Conservation (phyloP, 1,284 basidiomycete species). For the Mixia osmundae region DNA sequence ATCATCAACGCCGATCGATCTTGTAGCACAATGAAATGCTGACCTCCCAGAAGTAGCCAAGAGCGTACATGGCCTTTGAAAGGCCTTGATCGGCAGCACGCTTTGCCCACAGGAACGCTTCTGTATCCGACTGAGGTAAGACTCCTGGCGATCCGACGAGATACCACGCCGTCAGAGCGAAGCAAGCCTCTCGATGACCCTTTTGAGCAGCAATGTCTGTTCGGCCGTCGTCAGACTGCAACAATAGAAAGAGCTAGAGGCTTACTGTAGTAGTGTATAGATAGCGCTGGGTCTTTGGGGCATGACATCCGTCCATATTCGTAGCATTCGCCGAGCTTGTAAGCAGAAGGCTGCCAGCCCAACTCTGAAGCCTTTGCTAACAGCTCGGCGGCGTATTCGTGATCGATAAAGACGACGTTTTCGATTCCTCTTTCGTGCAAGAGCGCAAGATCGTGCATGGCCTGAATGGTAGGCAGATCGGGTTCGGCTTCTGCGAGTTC, state of each 20-base stretch:
- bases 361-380: constrained; percentile 85
- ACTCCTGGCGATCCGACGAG: constrained; percentile 94
- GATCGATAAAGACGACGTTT: constrained; percentile 88
- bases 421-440: constrained; percentile 87
- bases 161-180: constrained; percentile 96
- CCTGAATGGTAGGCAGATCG: constrained; percentile 36
- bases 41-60: constrained; percentile 83
- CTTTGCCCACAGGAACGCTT: constrained; percentile 86
- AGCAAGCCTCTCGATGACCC: constrained; percentile 87
- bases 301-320: constrained; percentile 98
- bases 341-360: constrained; percentile 86
- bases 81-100: constrained; percentile 79
- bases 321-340: constrained; percentile 91
- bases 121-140: constrained; percentile 89
- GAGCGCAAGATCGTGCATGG: constrained; percentile 84
- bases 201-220: constrained; percentile 92
- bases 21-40: too few relatives aligned
- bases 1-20: too few relatives aligned
- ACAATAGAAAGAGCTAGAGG: not conserved
- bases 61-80: constrained; percentile 87
- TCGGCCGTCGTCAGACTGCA: not conserved
- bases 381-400: constrained; percentile 82
- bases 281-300: constrained; percentile 87
- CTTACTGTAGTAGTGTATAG: constrained; percentile 92
- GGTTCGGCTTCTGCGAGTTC: constrained; percentile 38